Base-by-base conservation (phyloP, 83 land plant species). In the Thuja plicata region DNA sequence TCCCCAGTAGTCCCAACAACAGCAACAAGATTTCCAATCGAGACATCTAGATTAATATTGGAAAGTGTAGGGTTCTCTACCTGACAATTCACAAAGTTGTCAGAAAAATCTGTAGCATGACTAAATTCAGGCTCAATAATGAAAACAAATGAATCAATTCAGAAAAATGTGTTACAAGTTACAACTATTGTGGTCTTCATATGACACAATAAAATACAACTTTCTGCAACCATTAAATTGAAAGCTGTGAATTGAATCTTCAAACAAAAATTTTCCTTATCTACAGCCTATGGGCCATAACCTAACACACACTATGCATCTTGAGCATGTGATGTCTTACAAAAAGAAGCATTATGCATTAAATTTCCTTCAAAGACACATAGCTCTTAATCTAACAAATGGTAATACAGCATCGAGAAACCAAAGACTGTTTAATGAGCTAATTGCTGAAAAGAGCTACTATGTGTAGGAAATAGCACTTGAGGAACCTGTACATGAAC, bases 1-100 rank as follows among this genome's bases (percentile, higher is more conserved):
- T 98, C 98, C 62, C 99, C 99, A 35, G 99, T 98, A 86, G 97
- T 89, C 27, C 99, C 99, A 90, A 98, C 99, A 87, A 98, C 84
- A 19, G 99, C 99, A 88, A 98, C 97, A 50, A 98, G 89, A 92
- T 95, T 94, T 38, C 99, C 99, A 89, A 93, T 93, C 84, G 93
- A 91, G 78, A 98, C 90, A 78, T 97, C 95, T 89, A 98, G 73
- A 91, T 94, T 54, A 15, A 54, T 54, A 54, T 54, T 54, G 57
- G 57, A 54, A 54, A 54, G 57, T 15, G 99, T 98, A 10, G 97
- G 92, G 27, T 70, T 93, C 77, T 92, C 94, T 30, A 89, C 94
- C 99, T 97, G 94, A 21, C 10, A 80, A 80, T 80, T 80, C n/a
- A 84, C 48, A 15, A 54, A 54, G 57, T 54, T 54, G 16, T 54